Percentiles rank a stretch among this genome's conserved stretches.
phyloP scores from a whole-genome alignment of 2,329 filamentous ascomycete genomes.

The Monosporascus sp. region DNA sequence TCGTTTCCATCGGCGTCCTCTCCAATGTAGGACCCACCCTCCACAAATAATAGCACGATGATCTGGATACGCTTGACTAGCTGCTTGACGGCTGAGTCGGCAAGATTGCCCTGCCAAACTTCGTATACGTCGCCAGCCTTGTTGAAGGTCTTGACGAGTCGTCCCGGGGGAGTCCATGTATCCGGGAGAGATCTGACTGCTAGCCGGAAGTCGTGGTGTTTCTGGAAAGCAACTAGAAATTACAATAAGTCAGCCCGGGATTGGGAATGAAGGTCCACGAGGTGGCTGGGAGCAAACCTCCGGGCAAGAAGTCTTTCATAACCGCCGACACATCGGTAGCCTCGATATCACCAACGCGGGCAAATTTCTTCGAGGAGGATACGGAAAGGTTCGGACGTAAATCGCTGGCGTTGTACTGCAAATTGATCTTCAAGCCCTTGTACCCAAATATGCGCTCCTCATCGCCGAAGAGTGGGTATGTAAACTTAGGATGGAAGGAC shows the following conservation, averaged over 20 bases:
- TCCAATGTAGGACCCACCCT: slow-evolving; percentile 76
- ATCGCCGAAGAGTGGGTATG: slow-evolving; percentile 90
- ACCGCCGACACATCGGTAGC: slow-evolving; percentile 64
- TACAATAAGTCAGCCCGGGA: slow-evolving; percentile 7
- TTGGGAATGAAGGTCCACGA: not conserved
- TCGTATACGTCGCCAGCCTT: slow-evolving; percentile 63
- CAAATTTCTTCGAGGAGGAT: slow-evolving; percentile 67
- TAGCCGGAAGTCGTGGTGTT: slow-evolving; percentile 55
- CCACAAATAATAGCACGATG: slow-evolving; percentile 81
- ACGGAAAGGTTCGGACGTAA: slow-evolving; percentile 73
- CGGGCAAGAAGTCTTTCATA: slow-evolving; percentile 62
- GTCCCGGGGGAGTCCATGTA: slow-evolving; percentile 68
- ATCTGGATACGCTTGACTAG: slow-evolving; percentile 79
- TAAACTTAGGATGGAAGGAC: slow-evolving; percentile 79
- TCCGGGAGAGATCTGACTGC: slow-evolving; percentile 43
- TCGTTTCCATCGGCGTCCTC: slow-evolving; percentile 44
- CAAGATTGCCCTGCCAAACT: slow-evolving; percentile 75
- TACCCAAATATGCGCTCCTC: slow-evolving; percentile 90
- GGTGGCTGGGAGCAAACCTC: slow-evolving; percentile 41
- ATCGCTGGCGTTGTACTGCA: slow-evolving; percentile 64
- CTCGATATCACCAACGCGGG: slow-evolving; percentile 60
- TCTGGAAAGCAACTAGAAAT: slow-evolving; percentile 59
- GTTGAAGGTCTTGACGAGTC: slow-evolving; percentile 60
- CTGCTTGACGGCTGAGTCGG: slow-evolving; percentile 62
- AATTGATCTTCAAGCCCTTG: slow-evolving; percentile 68